Percentiles rank a stretch among this genome's conserved stretches.
phyloP scores from a whole-genome alignment of 441 rosid genomes.

The Euphorbia corollata region DNA sequence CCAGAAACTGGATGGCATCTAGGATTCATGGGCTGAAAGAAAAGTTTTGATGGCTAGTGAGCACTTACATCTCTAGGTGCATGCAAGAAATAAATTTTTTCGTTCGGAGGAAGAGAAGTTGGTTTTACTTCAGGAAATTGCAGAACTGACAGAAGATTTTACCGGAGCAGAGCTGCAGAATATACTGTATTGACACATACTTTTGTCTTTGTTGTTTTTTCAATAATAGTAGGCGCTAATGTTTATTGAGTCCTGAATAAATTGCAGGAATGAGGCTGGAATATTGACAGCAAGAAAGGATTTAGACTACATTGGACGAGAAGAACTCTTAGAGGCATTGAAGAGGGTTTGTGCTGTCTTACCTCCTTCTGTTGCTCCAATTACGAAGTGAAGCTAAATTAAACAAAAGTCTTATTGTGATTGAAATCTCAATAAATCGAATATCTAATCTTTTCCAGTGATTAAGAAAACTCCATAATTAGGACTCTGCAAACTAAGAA shows the following conservation, averaged over 20 bases:
- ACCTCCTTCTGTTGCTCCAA: slow-evolving; percentile 8
- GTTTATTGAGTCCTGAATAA: slow-evolving; percentile 25
- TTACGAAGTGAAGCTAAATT: not conserved
- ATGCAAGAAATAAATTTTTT: slow-evolving; percentile 88
- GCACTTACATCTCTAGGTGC: slow-evolving; percentile 49
- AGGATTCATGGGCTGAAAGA: slow-evolving; percentile 16
- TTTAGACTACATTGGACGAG: slow-evolving; percentile 73
- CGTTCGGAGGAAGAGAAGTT: slow-evolving; percentile 80
- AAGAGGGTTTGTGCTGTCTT: slow-evolving; percentile 56
- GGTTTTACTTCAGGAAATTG: slow-evolving; percentile 63
- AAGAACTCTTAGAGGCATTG: slow-evolving; percentile 87
- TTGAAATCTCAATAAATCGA: not conserved
- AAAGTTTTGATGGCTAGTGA: slow-evolving; percentile 16
- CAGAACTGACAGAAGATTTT: slow-evolving; percentile 78
- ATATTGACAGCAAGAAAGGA: slow-evolving; percentile 97
- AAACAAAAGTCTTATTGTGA: not conserved
- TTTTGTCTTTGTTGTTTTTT: not conserved
- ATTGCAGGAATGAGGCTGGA: slow-evolving; percentile 90
- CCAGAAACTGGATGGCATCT: not conserved
- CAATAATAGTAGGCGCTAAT: slow-evolving; percentile 23
- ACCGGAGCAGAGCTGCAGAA: slow-evolving; percentile 98
- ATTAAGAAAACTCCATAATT: not conserved
- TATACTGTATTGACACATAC: slow-evolving; percentile 47
- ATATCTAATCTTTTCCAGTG: not conserved
- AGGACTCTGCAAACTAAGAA: not conserved